Conservation (phyloP, 257 asterid species). For the Nicotiana tomentosiformis region DNA sequence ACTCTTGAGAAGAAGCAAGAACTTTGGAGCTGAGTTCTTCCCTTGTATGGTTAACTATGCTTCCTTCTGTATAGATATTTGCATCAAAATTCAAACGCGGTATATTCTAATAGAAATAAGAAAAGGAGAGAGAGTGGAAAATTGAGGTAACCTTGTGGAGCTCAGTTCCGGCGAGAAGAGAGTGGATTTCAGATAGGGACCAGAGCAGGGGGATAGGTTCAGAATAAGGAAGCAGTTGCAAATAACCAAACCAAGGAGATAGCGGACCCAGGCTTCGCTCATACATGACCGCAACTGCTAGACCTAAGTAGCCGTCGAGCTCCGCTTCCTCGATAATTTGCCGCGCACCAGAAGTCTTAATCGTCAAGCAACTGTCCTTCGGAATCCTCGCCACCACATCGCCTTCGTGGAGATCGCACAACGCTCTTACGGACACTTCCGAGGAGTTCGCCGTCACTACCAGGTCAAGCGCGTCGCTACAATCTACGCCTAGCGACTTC, state of each 20-base stretch:
- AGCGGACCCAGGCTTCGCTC: slow-evolving; percentile 72
- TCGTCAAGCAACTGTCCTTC: slow-evolving; percentile 79
- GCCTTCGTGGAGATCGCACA: slow-evolving; percentile 59
- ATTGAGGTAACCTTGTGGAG: slow-evolving; percentile 51
- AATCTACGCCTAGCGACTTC: slow-evolving; percentile 58
- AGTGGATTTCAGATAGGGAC: slow-evolving; percentile 57
- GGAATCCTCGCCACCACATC: slow-evolving; percentile 84
- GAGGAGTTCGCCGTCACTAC: slow-evolving; percentile 18
- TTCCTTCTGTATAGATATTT: neutral
- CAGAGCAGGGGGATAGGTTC: slow-evolving; percentile 90
- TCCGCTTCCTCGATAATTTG: slow-evolving; percentile 58
- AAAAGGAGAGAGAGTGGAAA: neutral
- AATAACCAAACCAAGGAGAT: slow-evolving; percentile 78
- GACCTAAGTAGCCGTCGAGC: slow-evolving; percentile 69
- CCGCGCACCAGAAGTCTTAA: slow-evolving; percentile 59
- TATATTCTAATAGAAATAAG: neutral
- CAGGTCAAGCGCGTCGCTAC: slow-evolving; percentile 60
- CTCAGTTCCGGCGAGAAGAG: slow-evolving; percentile 78
- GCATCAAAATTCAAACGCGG: neutral
- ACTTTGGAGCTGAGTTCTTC: neutral
- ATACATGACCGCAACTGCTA: slow-evolving; percentile 72
- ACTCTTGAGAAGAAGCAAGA: neutral
- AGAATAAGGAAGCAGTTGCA: slow-evolving; percentile 51
- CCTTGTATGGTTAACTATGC: neutral
- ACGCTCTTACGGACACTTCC: slow-evolving; percentile 49